Percentiles rank a stretch among this genome's conserved stretches.
These are phyloP conservation scores for Myxozyma geophila DNA, from an alignment of 805 yeast species.

Conservation along the genomic window DNA sequence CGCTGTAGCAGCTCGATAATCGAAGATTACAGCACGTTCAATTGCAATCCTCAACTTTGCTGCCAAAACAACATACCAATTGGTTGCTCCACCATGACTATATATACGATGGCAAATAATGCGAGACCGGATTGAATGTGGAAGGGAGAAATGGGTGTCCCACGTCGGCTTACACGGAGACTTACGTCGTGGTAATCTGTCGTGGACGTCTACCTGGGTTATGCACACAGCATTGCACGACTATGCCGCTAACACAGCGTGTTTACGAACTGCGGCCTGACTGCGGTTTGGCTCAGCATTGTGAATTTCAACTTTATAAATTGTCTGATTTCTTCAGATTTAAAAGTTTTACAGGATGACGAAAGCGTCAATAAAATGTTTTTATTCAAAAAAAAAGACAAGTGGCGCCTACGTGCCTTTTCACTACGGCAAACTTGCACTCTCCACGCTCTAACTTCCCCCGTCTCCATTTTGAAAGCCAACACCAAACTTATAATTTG, in stretches of 20 bases:
- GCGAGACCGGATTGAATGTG: background rate
- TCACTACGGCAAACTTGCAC: too few relatives aligned
- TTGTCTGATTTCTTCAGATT: background rate
- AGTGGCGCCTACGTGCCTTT: background rate
- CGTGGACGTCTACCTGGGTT: background rate
- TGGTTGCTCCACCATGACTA: conserved; percentile 43
- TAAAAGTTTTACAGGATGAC: background rate
- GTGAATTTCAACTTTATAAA: background rate
- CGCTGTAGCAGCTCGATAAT: background rate
- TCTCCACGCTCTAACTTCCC: too few relatives aligned
- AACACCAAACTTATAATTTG: too few relatives aligned
- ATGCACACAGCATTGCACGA: background rate
- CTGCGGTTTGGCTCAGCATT: background rate
- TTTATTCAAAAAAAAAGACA: background rate
- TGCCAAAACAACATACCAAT: conserved; percentile 40
- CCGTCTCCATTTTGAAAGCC: too few relatives aligned
- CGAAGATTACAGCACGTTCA: background rate
- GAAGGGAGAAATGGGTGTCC: background rate
- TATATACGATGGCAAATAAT: background rate
- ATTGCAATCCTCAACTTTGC: background rate
- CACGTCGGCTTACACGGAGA: conserved; percentile 12
- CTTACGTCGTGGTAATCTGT: background rate
- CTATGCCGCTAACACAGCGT: background rate
- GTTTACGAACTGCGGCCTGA: background rate
- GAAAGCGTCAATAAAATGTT: background rate